Percentiles rank a stretch among this genome's conserved stretches.
Evolutionary conservation across 2,329 filamentous ascomycete genomes (phyloP).

Genomic region (Decorospora gaudefroyi): DNA sequence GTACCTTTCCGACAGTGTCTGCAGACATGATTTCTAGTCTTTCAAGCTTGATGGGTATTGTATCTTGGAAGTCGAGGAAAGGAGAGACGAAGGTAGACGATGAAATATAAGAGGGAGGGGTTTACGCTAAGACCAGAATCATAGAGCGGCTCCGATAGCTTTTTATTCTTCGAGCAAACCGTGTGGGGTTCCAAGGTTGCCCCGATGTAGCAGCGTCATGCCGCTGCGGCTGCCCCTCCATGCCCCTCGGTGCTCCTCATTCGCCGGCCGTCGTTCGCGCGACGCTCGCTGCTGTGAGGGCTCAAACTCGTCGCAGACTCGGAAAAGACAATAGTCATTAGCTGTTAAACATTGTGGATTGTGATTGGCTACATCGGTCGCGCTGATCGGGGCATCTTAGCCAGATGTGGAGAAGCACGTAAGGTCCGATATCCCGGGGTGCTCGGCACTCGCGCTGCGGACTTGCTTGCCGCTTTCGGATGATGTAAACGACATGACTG

Average conservation of each 20-base stretch:
- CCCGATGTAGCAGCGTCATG: slow-evolving; percentile 24
- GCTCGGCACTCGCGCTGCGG: slow-evolving; percentile 17
- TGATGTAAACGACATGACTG: slow-evolving; percentile 12
- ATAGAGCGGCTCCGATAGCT: slow-evolving; percentile 30
- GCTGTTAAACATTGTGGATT: slow-evolving; percentile 7
- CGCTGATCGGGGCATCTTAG: slow-evolving; percentile 23
- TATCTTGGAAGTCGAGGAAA: slow-evolving; percentile 17
- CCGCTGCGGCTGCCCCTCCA: slow-evolving; percentile 27
- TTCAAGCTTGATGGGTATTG: slow-evolving; percentile 24
- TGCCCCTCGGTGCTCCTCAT: slow-evolving; percentile 30
- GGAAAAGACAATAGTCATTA: slow-evolving; percentile 12
- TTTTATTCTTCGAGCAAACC: too few species aligned
- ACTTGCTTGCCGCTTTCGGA: slow-evolving; percentile 27
- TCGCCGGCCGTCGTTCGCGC: slow-evolving; percentile 30
- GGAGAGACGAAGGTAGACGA: slow-evolving; percentile 10
- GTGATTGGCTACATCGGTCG: slow-evolving; percentile 16
- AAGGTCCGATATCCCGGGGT: neutral
- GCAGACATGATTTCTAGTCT: slow-evolving; percentile 52
- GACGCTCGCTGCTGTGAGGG: slow-evolving; percentile 33
- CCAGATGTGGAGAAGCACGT: slow-evolving; percentile 21
- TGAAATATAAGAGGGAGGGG: slow-evolving; percentile 16
- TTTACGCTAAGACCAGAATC: slow-evolving; percentile 14
- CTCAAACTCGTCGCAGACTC: slow-evolving; percentile 32
- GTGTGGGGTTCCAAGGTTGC: slow-evolving; percentile 27
- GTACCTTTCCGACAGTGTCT: slow-evolving; percentile 60